phyloP scores from a whole-genome alignment of 345 rosid species.

The Kandelia obovata region DNA sequence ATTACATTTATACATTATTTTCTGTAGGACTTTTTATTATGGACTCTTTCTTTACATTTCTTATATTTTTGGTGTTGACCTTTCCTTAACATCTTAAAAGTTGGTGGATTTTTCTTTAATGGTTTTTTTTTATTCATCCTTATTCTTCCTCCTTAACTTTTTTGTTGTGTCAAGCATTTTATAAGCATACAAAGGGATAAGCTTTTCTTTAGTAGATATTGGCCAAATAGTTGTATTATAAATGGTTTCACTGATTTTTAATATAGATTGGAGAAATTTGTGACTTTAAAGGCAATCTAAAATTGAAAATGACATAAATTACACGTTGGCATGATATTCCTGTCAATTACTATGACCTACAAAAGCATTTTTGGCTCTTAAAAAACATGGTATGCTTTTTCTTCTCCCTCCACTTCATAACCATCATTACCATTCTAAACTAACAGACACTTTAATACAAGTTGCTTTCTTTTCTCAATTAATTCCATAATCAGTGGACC shows the following conservation, averaged over 20 bases:
- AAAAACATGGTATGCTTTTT: neutral
- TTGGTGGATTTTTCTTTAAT: too few relatives aligned
- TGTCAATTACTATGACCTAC: neutral
- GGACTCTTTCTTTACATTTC: too few relatives aligned
- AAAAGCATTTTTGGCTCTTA: neutral
- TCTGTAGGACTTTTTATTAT: too few relatives aligned
- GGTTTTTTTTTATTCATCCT: too few relatives aligned
- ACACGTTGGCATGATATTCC: neutral
- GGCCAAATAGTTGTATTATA: neutral
- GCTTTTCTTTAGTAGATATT: neutral
- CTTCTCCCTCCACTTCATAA: neutral
- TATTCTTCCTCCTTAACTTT: too few relatives aligned
- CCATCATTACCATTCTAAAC: neutral
- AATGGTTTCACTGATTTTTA: neutral
- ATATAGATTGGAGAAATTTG: neutral
- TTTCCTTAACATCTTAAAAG: too few relatives aligned
- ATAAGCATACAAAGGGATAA: too few relatives aligned
- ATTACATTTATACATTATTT: too few relatives aligned
- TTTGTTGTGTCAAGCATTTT: too few relatives aligned
- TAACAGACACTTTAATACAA: neutral
- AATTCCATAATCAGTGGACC: neutral
- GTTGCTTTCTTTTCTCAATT: neutral
- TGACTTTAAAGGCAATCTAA: neutral
- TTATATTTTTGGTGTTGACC: too few relatives aligned
- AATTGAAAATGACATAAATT: neutral